These are phyloP conservation scores for Fusarium euwallaceae DNA, from an alignment of 2,329 filamentous ascomycete species.

Conservation along the genomic window DNA sequence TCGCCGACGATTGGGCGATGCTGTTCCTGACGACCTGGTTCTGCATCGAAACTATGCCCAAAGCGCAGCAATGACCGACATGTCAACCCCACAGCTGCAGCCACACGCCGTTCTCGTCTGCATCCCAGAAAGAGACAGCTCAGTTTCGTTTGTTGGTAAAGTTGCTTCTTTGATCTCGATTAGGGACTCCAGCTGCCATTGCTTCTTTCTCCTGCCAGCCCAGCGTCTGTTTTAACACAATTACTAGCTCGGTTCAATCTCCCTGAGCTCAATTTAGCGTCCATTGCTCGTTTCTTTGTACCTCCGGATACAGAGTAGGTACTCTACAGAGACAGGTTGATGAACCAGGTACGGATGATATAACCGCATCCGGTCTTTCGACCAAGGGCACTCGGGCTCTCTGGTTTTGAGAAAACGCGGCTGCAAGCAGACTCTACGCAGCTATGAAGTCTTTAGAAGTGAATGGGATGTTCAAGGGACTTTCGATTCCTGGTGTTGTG, in stretches of 20 bases:
- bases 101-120: neutral
- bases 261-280: conserved; percentile 2
- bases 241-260: neutral
- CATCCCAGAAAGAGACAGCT: neutral
- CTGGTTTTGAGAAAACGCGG: neutral
- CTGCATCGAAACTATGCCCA: conserved; percentile 22
- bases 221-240: neutral
- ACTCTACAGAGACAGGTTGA: neutral
- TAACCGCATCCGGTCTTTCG: neutral
- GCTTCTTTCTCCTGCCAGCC: neutral
- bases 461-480: neutral
- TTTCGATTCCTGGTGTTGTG: neutral
- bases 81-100: conserved; percentile 10
- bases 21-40: conserved; percentile 23
- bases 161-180: conserved; percentile 19
- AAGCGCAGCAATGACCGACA: conserved; percentile 8
- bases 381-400: neutral
- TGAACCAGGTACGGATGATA: neutral
- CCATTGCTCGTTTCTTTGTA: neutral
- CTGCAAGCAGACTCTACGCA: neutral
- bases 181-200: neutral
- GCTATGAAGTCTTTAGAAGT: neutral
- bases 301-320: neutral
- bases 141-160: neutral
- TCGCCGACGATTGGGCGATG: conserved; percentile 9